Base-by-base conservation (phyloP, 2,329 filamentous ascomycete genomes). In the Calonectria pseudoturangicola region DNA sequence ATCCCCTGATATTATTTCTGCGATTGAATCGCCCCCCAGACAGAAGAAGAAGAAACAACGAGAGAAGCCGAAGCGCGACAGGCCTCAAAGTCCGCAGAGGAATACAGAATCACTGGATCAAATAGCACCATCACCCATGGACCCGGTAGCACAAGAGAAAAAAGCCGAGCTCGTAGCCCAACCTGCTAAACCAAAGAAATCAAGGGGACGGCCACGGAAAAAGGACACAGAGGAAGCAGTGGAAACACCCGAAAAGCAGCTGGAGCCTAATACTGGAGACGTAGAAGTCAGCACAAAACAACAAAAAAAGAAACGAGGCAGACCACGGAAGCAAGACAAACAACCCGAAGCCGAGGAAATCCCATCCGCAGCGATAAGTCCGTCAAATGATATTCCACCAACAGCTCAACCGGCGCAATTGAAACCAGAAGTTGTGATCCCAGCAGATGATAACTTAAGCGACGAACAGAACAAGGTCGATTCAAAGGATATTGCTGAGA, bases 261-360 rank as follows among this genome's bases (percentile, higher is more conserved):
- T 68, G 36, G 54, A 70, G 3, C 27, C 66, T 15, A 68, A 41
- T 21, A 18, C 65, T 43, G 67, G 28, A 30, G 76, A 71, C 51
- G 68, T 47, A 39, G 74, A 75, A 43, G 43, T 47, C 18, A 50
- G 43, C 30, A 60, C 62, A 41, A 76, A 73, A 48, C 50, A 73
- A 48, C 50, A 74, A 66, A 84, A 82, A 68, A 86, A 83, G 77
- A 85, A 83, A 71, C 81, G 87, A 63, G 87, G 87, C 4, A 82
- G 87, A 25, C 86, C 86, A 18, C 84, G 82, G 70, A 88, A 87
- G 69, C 73, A 77, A 2, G 81, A 81, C 28, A 79, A 79, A 50
- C 67, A 47, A 62, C 16, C 70, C 45, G 39, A 65, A 25, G 30
- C 47, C 6, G 70, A 73, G 12, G 47, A 76, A 10, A 74, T 51